phyloP scores from a whole-genome alignment of 2,329 filamentous ascomycete genomes.

The Neopestalotiopsis rosae region DNA sequence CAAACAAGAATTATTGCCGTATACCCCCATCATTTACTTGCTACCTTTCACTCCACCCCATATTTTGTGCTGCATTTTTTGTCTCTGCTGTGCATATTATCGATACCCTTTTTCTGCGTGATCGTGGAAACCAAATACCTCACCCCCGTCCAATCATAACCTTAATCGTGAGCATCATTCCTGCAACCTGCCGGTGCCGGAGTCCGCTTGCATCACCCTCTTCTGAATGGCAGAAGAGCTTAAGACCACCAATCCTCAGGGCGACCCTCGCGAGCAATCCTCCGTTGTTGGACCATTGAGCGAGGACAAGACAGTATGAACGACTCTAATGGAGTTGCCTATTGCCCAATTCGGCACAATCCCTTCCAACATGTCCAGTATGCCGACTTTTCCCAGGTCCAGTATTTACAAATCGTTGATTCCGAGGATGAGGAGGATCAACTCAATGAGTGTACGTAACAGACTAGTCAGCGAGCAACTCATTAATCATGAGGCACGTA shows the following conservation, averaged over 20 bases:
- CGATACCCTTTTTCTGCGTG: conserved; percentile 19
- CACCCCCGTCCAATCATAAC: conserved; percentile 14
- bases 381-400: conserved; percentile 23
- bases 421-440: conserved; percentile 21
- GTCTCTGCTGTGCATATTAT: conserved; percentile 15
- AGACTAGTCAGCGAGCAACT: background rate
- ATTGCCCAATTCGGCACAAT: conserved; percentile 20
- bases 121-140: conserved; percentile 15
- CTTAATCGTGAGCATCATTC: conserved; percentile 4
- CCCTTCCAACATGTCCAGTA: conserved; percentile 23
- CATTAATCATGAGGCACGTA: background rate
- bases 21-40: conserved; percentile 24
- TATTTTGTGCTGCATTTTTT: conserved; percentile 2
- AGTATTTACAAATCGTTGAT: conserved; percentile 12
- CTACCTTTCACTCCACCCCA: background rate
- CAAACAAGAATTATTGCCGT: conserved; percentile 23
- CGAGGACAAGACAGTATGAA: conserved; percentile 22
- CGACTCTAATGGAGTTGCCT: conserved; percentile 19
- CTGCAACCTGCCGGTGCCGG: conserved; percentile 16
- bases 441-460: conserved; percentile 20
- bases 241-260: conserved; percentile 11
- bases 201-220: conserved; percentile 11
- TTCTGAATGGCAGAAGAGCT: conserved; percentile 18
- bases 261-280: conserved; percentile 15
- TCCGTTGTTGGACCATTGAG: conserved; percentile 17